Evolutionary conservation across 1,284 basidiomycete species (phyloP), one percentile per base, ranked within the genome.

Genomic region (Omphalotus olearius): DNA sequence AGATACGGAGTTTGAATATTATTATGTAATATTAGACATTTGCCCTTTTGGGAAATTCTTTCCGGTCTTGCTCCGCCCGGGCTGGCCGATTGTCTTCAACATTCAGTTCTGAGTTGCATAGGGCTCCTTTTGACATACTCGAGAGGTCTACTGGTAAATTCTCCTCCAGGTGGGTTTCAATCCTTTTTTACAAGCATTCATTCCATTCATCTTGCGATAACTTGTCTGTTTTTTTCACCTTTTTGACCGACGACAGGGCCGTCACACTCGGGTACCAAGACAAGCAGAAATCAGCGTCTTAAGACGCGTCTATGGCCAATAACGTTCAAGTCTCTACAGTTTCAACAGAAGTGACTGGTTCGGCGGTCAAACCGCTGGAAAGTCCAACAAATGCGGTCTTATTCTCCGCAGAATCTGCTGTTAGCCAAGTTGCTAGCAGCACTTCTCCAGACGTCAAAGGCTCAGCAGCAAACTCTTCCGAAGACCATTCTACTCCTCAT

Each of bases 241-340:
- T 40, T 14, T 39, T 35, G 11, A 16, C 35, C 40, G 28, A 39
- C 36, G 14, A 25, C n/a, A 18, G 13, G 16, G 20, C 33, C 23
- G n/a, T 45, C 30, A n/a, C 28, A 17, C 28, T 30, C 33, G 37
- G 42, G 36, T 28, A 20, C 18, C 41, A 35, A 11, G 17, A 50
- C 33, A 64, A 64, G 57, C 60, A 55, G 30, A 61, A 59, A 65
- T 58, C 62, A 66, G 82, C 83, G 82, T 86, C 82, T 69, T 68
- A 59, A 67, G 80, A 83, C 85, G 84, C 83, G 85, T 85, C 71
- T 80, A 88, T 88, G 85, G 85, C 84, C 66, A 73, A 78, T 73
- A 76, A 68, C 69, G 80, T 79, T 66, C 70, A 69, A 61, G 61
- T 69, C 66, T 61, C 65, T 57, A 66, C 66, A 65, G 69, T 67